A percentile compares a stretch with the other conserved stretches of the same genome.
These are phyloP conservation scores for Solanum bulbocastanum DNA, from an alignment of 257 asterid genomes.

Conservation along the genomic window DNA sequence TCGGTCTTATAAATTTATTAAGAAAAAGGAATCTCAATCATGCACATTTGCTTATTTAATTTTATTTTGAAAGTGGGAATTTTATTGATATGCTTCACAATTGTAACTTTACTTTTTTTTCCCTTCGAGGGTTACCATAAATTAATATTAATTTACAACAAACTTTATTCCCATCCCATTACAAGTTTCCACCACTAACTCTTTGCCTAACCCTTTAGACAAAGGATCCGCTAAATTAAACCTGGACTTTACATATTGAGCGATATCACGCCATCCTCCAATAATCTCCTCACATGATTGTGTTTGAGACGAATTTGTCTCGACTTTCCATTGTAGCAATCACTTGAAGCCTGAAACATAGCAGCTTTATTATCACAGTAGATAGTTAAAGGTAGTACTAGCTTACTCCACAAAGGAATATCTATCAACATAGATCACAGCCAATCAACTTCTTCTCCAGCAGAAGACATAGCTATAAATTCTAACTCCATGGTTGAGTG, in stretches of 20 bases:
- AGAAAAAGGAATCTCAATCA: background rate
- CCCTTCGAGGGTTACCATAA: background rate
- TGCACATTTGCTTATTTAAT: background rate
- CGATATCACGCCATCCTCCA: background rate
- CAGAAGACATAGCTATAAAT: too few relatives aligned
- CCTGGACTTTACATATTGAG: background rate
- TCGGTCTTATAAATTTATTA: background rate
- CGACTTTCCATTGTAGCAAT: background rate
- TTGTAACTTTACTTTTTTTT: too few relatives aligned
- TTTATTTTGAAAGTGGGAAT: too few relatives aligned
- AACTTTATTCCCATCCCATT: background rate
- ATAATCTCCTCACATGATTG: background rate
- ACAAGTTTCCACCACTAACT: background rate
- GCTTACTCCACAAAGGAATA: background rate
- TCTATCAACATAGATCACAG: background rate
- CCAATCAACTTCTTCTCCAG: background rate
- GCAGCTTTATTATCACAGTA: too few relatives aligned
- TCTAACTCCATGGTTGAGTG: background rate
- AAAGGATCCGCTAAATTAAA: too few relatives aligned
- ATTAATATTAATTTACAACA: background rate
- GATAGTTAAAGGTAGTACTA: background rate
- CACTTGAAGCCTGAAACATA: background rate
- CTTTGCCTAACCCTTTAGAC: background rate
- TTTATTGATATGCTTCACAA: background rate
- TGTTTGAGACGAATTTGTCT: background rate